phyloP scores from a whole-genome alignment of 345 rosid genomes.

The Sisymbrium irio region DNA sequence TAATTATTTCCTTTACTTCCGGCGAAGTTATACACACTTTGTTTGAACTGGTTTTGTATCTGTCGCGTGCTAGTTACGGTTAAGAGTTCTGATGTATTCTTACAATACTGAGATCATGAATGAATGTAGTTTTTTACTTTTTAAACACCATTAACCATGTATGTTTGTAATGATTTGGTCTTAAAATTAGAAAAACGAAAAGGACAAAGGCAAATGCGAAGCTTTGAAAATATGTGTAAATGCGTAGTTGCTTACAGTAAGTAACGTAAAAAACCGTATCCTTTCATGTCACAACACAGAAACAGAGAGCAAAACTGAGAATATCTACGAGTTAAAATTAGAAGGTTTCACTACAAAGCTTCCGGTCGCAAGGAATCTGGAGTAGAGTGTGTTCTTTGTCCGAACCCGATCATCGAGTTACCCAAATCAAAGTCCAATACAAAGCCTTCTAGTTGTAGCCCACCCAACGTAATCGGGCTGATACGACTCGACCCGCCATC shows the following conservation, averaged over 20 bases:
- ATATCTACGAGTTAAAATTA: slow-evolving; percentile 14
- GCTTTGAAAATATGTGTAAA: not conserved
- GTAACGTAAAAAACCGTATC: not conserved
- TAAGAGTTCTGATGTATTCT: not conserved
- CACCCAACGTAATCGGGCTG: slow-evolving; percentile 58
- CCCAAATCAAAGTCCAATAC: slow-evolving; percentile 65
- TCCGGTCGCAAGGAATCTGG: not conserved
- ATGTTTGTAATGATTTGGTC: not conserved
- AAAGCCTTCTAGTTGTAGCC: slow-evolving; percentile 68
- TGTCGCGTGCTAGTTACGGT: not conserved
- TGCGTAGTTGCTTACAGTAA: not conserved
- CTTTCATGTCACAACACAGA: not conserved
- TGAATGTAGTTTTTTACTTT: not conserved
- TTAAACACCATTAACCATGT: not conserved
- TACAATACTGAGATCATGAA: not conserved
- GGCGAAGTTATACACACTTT: not conserved
- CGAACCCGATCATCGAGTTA: slow-evolving; percentile 64
- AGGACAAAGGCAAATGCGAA: not conserved
- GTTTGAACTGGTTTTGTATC: not conserved
- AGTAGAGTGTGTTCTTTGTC: slow-evolving; percentile 37
- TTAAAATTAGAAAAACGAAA: not conserved
- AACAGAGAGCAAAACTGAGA: slow-evolving; percentile 21
- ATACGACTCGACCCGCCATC: slow-evolving; percentile 55
- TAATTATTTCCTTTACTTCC: not conserved
- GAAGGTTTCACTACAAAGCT: slow-evolving; percentile 1